These are phyloP conservation scores for Sicyos edulis DNA, from an alignment of 306 rosid species.

Conservation along the genomic window DNA sequence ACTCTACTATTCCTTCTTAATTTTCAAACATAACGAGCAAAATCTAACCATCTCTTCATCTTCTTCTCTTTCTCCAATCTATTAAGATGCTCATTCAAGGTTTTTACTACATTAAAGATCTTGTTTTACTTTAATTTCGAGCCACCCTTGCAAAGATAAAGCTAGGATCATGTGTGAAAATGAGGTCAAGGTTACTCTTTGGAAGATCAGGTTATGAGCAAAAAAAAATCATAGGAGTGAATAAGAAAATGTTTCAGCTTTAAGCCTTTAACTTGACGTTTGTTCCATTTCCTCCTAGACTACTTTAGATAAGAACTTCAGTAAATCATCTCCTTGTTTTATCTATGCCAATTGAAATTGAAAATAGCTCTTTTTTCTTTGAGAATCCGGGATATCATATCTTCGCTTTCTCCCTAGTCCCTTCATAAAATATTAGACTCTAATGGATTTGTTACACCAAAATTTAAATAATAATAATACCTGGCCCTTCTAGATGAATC, in stretches of 20 bases:
- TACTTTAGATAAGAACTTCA: neutral
- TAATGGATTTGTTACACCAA: neutral
- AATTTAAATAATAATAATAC: constrained; percentile 28
- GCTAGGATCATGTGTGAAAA: neutral
- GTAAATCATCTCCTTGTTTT: constrained; percentile 1
- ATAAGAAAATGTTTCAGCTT: neutral
- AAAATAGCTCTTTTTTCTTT: neutral
- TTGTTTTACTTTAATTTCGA: neutral
- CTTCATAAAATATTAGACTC: neutral
- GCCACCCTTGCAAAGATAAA: neutral
- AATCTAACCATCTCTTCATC: neutral
- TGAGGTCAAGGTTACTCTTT: neutral
- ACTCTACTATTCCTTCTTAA: neutral
- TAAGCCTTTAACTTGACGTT: neutral
- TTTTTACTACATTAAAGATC: neutral
- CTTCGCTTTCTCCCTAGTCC: neutral
- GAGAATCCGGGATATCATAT: neutral
- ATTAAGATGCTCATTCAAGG: neutral
- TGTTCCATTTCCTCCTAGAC: neutral
- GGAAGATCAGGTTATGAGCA: neutral
- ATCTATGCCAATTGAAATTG: constrained; percentile 4
- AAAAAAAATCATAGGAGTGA: neutral
- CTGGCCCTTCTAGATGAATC: constrained; percentile 76
- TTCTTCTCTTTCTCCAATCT: neutral
- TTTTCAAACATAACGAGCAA: neutral